Evolutionary conservation across 2,329 filamentous ascomycete genomes (phyloP), one percentile per base, ranked within the genome.

Genomic region (Exophiala calicioides): DNA sequence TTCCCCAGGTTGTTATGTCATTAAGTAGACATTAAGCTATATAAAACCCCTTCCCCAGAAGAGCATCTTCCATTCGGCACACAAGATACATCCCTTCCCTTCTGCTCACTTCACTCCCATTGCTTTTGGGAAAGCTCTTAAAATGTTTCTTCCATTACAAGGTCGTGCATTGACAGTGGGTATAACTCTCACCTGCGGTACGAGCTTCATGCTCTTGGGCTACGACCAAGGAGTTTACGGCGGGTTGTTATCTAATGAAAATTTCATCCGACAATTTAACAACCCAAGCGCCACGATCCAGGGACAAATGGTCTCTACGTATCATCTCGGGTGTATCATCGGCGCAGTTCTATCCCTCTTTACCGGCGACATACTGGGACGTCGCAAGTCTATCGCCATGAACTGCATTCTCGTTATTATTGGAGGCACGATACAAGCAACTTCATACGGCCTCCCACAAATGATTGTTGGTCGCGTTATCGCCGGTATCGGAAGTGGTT

Each of bases 161-260:
- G 42, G 42, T 10, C 42, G 32, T 15, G 18, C 18, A 15, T 35
- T 45, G 5, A 23, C 15, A 3, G 33, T 30, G n/a, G 24, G 20
- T 15, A 47, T 47, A 29, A 20, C 38, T 8, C 16, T 51, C 16
- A 36, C 36, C 3, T 47, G 34, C 29, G 47, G 42, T 10, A n/a
- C 43, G 12, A 79, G 77, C 12, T 82, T 82, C 66, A 66, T 80
- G 5, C 74, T 81, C 18, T 66, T 66, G 51, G 65, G 65, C 37
- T 67, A 65, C 50, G 61, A 67, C 45, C 65, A 66, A 55, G 65
- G 63, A 36, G 44, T 67, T 49, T 64, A 66, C 57, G 60, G 62
- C 16, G 63, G 63, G 46, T 53, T 67, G 34, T 56, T 66, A 27
- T 36, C 40, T 18, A 60, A 62, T 42, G 34, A 51, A 9, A 18